phyloP scores from a whole-genome alignment of 2,329 filamentous ascomycete genomes.

The Fusarium mexicanum region DNA sequence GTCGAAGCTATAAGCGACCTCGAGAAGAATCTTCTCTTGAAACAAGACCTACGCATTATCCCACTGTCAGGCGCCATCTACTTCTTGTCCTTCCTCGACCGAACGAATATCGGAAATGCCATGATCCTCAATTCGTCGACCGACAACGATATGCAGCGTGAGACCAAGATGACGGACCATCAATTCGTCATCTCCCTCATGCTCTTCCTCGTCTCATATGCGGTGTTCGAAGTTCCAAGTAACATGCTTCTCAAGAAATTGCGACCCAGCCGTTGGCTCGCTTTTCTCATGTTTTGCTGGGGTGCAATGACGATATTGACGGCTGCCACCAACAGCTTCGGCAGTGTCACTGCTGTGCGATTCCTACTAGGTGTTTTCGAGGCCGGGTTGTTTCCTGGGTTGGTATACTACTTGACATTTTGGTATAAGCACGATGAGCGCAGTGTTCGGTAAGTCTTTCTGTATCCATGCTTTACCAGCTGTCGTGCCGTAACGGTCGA shows the following conservation, averaged over 20 bases:
- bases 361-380: conserved; percentile 76
- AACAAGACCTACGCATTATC: conserved; percentile 71
- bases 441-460: conserved; percentile 59
- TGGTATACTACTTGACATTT: conserved; percentile 75
- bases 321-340: conserved; percentile 70
- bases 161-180: conserved; percentile 68
- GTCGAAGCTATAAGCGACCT: conserved; percentile 39
- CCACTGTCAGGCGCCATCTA: conserved; percentile 72
- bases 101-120: conserved; percentile 75
- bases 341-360: conserved; percentile 71
- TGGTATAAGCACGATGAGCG: conserved; percentile 79
- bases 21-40: conserved; percentile 58
- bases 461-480: neutral
- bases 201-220: conserved; percentile 70
- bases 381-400: conserved; percentile 69
- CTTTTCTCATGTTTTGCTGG: conserved; percentile 74
- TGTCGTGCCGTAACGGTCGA: neutral
- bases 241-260: conserved; percentile 74
- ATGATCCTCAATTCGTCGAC: conserved; percentile 71
- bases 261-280: conserved; percentile 70
- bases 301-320: conserved; percentile 74
- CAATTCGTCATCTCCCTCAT: conserved; percentile 69
- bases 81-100: conserved; percentile 73
- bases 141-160: conserved; percentile 68
- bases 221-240: conserved; percentile 70